These are phyloP conservation scores for Cladosporium sp. DNA, from an alignment of 2,329 filamentous ascomycete genomes.

Conservation along the genomic window DNA sequence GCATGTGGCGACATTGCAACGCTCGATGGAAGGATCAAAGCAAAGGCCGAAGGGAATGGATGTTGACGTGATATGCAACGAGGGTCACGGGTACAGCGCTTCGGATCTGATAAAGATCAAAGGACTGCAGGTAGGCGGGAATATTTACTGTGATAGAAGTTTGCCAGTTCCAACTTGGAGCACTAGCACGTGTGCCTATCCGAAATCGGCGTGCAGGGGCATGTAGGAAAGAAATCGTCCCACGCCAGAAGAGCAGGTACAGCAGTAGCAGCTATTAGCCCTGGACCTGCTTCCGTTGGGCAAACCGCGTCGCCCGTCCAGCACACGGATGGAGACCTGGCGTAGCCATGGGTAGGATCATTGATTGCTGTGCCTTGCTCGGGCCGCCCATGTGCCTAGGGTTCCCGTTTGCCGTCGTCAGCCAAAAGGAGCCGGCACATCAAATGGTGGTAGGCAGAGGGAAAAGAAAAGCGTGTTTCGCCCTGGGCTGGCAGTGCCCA, in stretches of 20 bases:
- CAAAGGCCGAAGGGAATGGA: background rate
- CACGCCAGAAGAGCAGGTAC: background rate
- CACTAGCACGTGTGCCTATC: background rate
- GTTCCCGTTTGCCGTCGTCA: conserved; percentile 4
- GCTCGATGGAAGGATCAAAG: conserved; percentile 1
- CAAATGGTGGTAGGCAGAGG: background rate
- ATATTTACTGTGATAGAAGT: conserved; percentile 2
- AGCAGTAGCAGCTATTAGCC: conserved; percentile 4
- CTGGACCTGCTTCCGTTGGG: conserved; percentile 8
- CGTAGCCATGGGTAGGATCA: background rate
- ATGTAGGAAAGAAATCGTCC: conserved; percentile 7
- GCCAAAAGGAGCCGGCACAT: background rate
- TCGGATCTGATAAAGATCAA: conserved; percentile 14
- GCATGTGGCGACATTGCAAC: conserved; percentile 19
- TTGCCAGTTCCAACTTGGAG: background rate
- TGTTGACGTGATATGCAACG: conserved; percentile 8
- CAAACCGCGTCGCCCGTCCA: conserved; percentile 5
- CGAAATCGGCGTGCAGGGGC: conserved; percentile 9
- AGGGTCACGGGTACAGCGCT: conserved; percentile 1
- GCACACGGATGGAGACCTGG: conserved; percentile 12
- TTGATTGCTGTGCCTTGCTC: conserved; percentile 9
- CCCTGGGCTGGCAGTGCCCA: conserved; percentile 5
- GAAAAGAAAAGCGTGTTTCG: too few relatives aligned
- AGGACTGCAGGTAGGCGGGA: conserved; percentile 3
- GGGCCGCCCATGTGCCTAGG: conserved; percentile 3